A percentile compares a stretch with the other conserved stretches of the same genome.
phyloP scores from a whole-genome alignment of 495 filamentous ascomycete species.

The Aspergillus nidulans region DNA sequence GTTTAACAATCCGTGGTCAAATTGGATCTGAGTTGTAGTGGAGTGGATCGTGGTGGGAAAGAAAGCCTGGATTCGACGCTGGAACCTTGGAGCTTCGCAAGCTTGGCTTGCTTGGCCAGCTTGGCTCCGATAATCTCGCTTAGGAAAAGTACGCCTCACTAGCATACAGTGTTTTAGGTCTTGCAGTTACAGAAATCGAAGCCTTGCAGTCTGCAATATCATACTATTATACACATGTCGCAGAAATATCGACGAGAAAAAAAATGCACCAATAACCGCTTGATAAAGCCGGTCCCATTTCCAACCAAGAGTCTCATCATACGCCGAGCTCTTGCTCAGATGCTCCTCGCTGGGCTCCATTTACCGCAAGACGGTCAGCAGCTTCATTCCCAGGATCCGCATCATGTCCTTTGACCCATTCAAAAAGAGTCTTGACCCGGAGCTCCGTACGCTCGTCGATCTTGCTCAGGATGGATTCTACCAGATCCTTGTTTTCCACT shows the following conservation, averaged over 20 bases:
- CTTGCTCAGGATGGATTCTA: constrained; percentile 64
- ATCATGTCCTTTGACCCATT: constrained; percentile 84
- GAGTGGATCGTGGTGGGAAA: background rate
- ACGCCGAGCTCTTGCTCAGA: constrained; percentile 20
- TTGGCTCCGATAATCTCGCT: background rate
- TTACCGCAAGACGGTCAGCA: constrained; percentile 76
- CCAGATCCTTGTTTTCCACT: constrained; percentile 82
- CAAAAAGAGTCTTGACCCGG: constrained; percentile 62
- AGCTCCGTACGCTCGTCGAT: constrained; percentile 65
- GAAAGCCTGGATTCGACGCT: background rate
- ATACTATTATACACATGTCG: background rate
- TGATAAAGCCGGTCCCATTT: constrained; percentile 31
- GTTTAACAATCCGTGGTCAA: background rate
- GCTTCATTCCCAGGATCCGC: constrained; percentile 66
- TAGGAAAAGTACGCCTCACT: no score
- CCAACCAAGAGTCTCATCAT: constrained; percentile 25
- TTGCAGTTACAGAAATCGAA: no score
- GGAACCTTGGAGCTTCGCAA: background rate
- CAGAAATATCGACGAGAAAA: background rate
- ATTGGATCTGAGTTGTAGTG: background rate
- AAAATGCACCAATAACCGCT: background rate
- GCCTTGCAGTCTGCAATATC: no score
- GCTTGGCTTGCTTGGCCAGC: background rate
- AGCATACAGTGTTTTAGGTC: no score
- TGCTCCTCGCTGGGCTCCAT: constrained; percentile 43